Evolutionary conservation across 1,139 yeast species (phyloP).

Genomic region (Meyerozyma smithsonii): DNA sequence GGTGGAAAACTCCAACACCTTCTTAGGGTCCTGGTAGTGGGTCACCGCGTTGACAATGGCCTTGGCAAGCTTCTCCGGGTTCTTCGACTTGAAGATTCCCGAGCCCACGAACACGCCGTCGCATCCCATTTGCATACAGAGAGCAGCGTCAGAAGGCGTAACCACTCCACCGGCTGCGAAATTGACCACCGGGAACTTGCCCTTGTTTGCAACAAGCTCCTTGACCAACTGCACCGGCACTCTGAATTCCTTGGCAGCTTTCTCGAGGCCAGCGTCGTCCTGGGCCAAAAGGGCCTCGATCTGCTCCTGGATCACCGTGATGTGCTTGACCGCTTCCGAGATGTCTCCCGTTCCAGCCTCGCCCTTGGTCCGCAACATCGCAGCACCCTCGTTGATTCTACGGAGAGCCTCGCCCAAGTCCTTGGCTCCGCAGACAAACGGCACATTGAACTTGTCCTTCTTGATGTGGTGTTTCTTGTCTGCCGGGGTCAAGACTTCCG

Average conservation of each 20-base stretch:
- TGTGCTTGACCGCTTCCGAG: conserved; percentile 80
- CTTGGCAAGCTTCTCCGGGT: conserved; percentile 72
- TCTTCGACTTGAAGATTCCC: conserved; percentile 73
- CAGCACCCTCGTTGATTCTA: conserved; percentile 80
- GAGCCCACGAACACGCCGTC: conserved; percentile 92
- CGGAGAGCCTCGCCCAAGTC: conserved; percentile 82
- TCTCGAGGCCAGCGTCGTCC: conserved; percentile 42
- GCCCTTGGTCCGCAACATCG: conserved; percentile 85
- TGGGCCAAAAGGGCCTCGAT: conserved; percentile 42
- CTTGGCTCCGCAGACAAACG: conserved; percentile 85
- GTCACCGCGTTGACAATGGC: conserved; percentile 84
- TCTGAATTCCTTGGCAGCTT: conserved; percentile 51
- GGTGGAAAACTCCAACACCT: conserved; percentile 65
- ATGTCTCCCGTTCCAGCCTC: conserved; percentile 91
- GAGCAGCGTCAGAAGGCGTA: conserved; percentile 85
- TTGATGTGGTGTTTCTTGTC: conserved; percentile 65
- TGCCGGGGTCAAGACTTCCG: conserved; percentile 81
- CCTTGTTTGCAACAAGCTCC: conserved; percentile 47
- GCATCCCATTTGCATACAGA: conserved; percentile 87
- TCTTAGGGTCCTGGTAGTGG: conserved; percentile 60
- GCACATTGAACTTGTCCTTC: conserved; percentile 61
- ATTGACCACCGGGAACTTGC: conserved; percentile 78
- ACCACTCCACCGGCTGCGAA: conserved; percentile 93
- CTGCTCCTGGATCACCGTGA: conserved; percentile 53
- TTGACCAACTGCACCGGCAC: conserved; percentile 55